A percentile compares a stretch with the other conserved stretches of the same genome.
Conservation (phyloP, 2,329 filamentous ascomycete species). For the Fonsecaea monophora region DNA sequence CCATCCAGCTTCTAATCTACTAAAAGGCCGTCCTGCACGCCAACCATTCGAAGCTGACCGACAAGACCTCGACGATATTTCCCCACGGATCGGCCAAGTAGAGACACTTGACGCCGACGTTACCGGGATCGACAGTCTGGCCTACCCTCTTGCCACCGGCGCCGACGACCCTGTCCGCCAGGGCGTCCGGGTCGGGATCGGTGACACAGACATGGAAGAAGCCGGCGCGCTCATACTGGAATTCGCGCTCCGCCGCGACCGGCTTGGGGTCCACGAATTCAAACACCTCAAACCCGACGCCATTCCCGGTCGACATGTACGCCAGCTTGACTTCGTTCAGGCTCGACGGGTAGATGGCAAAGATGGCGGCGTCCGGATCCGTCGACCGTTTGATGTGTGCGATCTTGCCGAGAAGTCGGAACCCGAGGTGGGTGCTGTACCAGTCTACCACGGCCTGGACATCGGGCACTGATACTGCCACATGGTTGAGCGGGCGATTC, state of each 20-base stretch:
- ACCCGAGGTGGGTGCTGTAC: slow-evolving; percentile 23
- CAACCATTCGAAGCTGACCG: slow-evolving; percentile 16
- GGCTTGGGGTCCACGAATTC: slow-evolving; percentile 43
- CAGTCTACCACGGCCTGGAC: slow-evolving; percentile 24
- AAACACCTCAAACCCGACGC: slow-evolving; percentile 47
- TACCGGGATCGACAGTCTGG: slow-evolving; percentile 24
- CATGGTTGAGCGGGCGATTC: slow-evolving; percentile 27
- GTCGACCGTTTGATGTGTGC: slow-evolving; percentile 45
- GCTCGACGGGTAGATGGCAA: slow-evolving; percentile 41
- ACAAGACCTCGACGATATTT: slow-evolving; percentile 22
- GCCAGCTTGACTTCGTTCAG: slow-evolving; percentile 45
- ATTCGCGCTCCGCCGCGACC: slow-evolving; percentile 26
- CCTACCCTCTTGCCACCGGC: slow-evolving; percentile 44
- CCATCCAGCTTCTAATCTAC: background rate
- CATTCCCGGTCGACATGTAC: slow-evolving; percentile 45
- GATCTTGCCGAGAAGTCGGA: slow-evolving; percentile 39
- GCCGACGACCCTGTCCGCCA: slow-evolving; percentile 40
- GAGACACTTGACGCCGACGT: slow-evolving; percentile 15
- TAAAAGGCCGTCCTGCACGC: slow-evolving; percentile 18
- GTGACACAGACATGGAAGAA: slow-evolving; percentile 48
- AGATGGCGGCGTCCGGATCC: slow-evolving; percentile 54
- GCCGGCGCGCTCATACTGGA: slow-evolving; percentile 43
- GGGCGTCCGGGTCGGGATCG: slow-evolving; percentile 42
- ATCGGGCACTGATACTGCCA: slow-evolving; percentile 24
- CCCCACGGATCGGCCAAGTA: slow-evolving; percentile 26